phyloP scores from a whole-genome alignment of 2,329 filamentous ascomycete genomes.

The Colletotrichum abscissum region DNA sequence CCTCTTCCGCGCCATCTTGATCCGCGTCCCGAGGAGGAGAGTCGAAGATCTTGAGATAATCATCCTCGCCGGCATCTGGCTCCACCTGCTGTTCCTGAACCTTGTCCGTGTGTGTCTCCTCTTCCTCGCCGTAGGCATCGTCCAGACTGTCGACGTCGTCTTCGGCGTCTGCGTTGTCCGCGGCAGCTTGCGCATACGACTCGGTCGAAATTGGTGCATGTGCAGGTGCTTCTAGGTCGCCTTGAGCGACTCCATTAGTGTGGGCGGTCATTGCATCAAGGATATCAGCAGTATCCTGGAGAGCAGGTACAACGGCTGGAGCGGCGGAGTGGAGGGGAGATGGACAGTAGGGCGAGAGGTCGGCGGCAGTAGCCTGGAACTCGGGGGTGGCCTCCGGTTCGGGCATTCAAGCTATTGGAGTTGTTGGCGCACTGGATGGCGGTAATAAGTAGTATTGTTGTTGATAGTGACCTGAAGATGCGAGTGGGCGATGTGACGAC shows the following conservation, averaged over 20 bases:
- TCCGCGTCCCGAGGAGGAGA: conserved; percentile 54
- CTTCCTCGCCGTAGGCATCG: conserved; percentile 58
- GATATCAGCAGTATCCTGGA: conserved; percentile 64
- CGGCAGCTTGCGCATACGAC: neutral
- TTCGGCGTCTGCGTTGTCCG: conserved; percentile 41
- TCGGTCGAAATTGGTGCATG: conserved; percentile 42
- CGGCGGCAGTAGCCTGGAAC: conserved; percentile 64
- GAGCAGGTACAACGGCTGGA: conserved; percentile 58
- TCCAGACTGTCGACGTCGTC: conserved; percentile 57
- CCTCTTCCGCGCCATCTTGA: conserved; percentile 45
- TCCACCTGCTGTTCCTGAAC: conserved; percentile 42
- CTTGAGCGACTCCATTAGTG: conserved; percentile 39
- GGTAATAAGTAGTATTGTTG: conserved; percentile 1
- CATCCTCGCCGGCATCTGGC: conserved; percentile 52
- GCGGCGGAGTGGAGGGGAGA: conserved; percentile 59
- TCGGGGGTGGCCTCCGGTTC: conserved; percentile 48
- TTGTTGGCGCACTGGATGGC: conserved; percentile 1
- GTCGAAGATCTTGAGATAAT: conserved; percentile 64
- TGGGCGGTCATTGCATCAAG: conserved; percentile 55
- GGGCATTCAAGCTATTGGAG: conserved; percentile 53
- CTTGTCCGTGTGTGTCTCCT: conserved; percentile 43
- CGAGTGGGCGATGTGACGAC: neutral
- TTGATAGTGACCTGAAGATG: neutral
- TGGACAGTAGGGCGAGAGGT: conserved; percentile 64
- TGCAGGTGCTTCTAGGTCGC: conserved; percentile 42